Evolutionary conservation across 495 filamentous ascomycete genomes (phyloP).

Genomic region (Podospora australis): DNA sequence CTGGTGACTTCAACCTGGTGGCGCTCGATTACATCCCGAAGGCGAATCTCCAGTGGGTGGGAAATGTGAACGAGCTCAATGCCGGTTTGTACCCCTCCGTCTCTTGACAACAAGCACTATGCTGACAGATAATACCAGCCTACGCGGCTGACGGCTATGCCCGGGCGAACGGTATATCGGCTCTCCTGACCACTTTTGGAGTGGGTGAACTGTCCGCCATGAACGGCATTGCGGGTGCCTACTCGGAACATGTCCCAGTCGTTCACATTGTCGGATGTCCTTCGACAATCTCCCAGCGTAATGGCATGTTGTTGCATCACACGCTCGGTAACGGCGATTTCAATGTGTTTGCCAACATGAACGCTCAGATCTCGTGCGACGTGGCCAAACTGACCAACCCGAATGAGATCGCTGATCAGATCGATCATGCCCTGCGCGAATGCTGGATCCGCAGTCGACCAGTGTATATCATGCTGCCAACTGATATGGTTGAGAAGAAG

Average conservation of each 20-base stretch:
- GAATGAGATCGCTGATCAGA: conserved; percentile 60
- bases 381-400: conserved; percentile 63
- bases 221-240: conserved; percentile 66
- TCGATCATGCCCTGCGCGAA: conserved; percentile 74
- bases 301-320: conserved; percentile 76
- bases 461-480: conserved; percentile 81
- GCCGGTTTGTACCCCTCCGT: conserved; percentile 44
- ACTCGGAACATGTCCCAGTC: conserved; percentile 68
- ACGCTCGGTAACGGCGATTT: conserved; percentile 90
- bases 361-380: conserved; percentile 60
- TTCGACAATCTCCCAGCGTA: conserved; percentile 50
- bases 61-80: conserved; percentile 77
- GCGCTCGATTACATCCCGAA: conserved; percentile 61
- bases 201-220: conserved; percentile 73
- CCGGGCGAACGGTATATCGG: conserved; percentile 62
- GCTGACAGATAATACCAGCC: conserved; percentile 27
- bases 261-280: conserved; percentile 78
- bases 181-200: conserved; percentile 73
- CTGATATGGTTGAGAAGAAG: conserved; percentile 76
- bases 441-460: conserved; percentile 70
- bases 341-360: conserved; percentile 80
- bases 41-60: conserved; percentile 64
- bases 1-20: conserved; percentile 73
- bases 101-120: background rate
- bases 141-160: conserved; percentile 82